phyloP scores from a whole-genome alignment of 2,329 filamentous ascomycete genomes.

The Fusarium fujikuroi region DNA sequence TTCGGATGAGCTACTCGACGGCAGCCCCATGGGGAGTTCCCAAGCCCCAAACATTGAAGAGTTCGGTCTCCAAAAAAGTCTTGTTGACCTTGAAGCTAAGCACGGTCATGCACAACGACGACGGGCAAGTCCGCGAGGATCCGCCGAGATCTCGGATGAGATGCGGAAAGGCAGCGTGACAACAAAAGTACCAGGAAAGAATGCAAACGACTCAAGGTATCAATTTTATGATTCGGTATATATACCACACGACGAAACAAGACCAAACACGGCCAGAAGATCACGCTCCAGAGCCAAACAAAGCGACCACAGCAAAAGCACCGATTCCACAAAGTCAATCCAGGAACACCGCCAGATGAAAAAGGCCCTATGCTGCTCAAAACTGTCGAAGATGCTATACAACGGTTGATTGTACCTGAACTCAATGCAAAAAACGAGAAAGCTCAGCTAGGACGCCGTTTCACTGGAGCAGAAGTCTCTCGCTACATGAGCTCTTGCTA shows the following conservation, averaged over 20 bases:
- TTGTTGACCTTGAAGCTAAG: accelerated
- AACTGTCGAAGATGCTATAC: not conserved
- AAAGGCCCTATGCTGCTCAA: accelerated
- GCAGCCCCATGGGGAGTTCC: accelerated
- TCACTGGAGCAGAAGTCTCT: not conserved
- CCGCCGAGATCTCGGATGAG: not conserved
- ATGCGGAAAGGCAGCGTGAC: accelerated
- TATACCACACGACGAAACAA: accelerated
- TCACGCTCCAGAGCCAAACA: not conserved
- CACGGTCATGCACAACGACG: accelerated
- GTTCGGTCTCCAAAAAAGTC: accelerated
- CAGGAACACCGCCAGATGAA: accelerated
- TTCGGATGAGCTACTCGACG: not conserved
- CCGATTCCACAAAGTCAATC: not conserved
- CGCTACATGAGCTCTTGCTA: no score
- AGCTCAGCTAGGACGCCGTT: accelerated
- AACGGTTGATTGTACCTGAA: not conserved
- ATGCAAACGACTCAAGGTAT: accelerated
- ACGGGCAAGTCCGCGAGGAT: accelerated
- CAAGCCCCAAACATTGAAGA: accelerated
- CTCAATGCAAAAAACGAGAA: not conserved
- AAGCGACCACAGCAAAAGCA: accelerated
- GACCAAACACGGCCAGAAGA: not conserved
- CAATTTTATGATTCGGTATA: accelerated
- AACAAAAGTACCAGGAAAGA: not conserved